phyloP scores from a whole-genome alignment of 2,329 filamentous ascomycete genomes.

The Verticillium klebahnii region DNA sequence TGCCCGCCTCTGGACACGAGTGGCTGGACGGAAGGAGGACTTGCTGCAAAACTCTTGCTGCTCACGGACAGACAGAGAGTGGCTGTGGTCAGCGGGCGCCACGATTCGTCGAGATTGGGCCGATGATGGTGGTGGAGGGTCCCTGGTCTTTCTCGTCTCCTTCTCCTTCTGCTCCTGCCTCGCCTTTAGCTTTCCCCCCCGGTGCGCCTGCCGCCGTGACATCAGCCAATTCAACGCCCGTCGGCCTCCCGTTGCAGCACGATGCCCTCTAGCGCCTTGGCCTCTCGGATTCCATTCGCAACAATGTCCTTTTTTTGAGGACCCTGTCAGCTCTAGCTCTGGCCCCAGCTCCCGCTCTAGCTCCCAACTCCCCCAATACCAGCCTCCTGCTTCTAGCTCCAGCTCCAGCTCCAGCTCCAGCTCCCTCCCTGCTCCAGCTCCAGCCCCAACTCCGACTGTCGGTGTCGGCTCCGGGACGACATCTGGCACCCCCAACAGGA shows the following conservation, averaged over 20 bases:
- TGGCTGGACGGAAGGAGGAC: neutral
- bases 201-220: neutral
- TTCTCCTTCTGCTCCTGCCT: neutral
- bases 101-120: neutral
- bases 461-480: neutral
- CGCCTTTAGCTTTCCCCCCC: neutral
- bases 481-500: neutral
- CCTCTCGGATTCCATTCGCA: neutral
- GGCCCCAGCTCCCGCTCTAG: too few species aligned
- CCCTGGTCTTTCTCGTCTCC: slow-evolving; percentile 2
- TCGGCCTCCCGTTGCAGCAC: neutral
- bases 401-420: neutral
- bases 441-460: neutral
- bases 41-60: neutral
- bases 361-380: too few species aligned
- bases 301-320: slow-evolving; percentile 1
- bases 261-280: neutral
- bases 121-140: neutral
- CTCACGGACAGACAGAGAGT: neutral
- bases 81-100: neutral
- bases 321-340: neutral
- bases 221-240: neutral
- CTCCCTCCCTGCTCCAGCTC: slow-evolving; percentile 1
- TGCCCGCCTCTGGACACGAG: too few species aligned
- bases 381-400: too few species aligned